Base-by-base conservation (phyloP, 192 early-diverging fungal genomes). In the Entrophospora sp. region DNA sequence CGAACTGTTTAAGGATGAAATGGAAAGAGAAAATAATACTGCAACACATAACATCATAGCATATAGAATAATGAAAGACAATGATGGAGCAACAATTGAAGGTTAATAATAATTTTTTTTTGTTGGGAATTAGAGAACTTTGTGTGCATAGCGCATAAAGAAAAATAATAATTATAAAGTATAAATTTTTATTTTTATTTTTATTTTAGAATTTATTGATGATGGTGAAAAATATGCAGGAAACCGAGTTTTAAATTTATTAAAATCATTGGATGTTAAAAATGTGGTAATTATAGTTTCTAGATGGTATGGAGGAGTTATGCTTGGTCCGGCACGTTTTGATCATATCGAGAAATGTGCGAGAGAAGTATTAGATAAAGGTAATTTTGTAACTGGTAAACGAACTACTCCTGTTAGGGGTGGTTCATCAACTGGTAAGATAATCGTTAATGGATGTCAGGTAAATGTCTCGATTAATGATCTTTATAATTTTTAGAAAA, bases 401-500 rank as follows among this genome's bases (percentile, higher is more conserved):
- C 27, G 24, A 30, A 22, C 61, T 24, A 20, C 16, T 5, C 13
- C 13, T n/a, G 10, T 22, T 34, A 12, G 22, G 16, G 18, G 13
- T 58, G 30, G 34, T 36, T 31, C n/a, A 30, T 22, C 61, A 16
- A 25, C 44, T 0, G 36, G 44, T 49, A 8, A 48, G 1, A 66
- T 66, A 27, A 42, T 66, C 42, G 64, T 66, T 27, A 66, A 66
- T 55, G 48, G 49, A 40, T 49, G 64, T 40, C 64, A 66, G 32
- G 64, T 66, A 66, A 40, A 40, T 40, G 6, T 40, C 6, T 40
- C 38, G 14, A 40, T 40, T n/a, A n/a, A n/a, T n/a, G n/a, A n/a
- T n/a, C n/a, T 9, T 40, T 9, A 14, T 40, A 40, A 40, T 9
- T 9, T 9, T 40, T 14, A 40, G 8, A 14, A 6, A 40, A 9